Evolutionary conservation across 75 land plant species (phyloP).

Genomic region (Pseudotsuga menziesii): DNA sequence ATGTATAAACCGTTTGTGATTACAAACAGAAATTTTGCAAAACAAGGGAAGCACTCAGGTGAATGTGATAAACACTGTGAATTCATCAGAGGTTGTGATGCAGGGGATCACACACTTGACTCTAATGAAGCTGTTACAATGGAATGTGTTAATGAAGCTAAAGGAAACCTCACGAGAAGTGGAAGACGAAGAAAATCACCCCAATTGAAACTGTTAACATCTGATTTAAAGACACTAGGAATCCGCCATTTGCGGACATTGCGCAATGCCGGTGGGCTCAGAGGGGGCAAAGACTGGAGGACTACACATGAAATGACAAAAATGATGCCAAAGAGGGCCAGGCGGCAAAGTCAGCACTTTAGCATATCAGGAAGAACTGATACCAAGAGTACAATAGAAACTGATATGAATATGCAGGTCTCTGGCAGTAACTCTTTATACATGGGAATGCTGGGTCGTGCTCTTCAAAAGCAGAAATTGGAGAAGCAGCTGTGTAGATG

Average conservation of each 20-base stretch:
- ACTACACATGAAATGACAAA: neutral
- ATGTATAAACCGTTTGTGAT: neutral
- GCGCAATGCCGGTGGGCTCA: slow-evolving; percentile 6
- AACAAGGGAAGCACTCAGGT: neutral
- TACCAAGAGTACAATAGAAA: neutral
- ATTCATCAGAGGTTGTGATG: neutral
- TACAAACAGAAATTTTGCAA: neutral
- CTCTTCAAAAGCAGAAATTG: neutral
- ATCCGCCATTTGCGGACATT: slow-evolving; percentile 1
- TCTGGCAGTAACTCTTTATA: neutral
- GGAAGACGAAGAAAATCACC: neutral
- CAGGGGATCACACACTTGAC: neutral
- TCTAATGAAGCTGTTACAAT: neutral
- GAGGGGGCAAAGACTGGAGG: slow-evolving; percentile 9
- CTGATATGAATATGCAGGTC: neutral
- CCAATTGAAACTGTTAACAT: neutral
- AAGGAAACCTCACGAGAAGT: neutral
- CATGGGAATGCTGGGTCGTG: neutral
- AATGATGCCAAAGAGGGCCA: neutral
- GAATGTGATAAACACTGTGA: neutral
- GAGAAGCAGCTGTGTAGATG: neutral
- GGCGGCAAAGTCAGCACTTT: neutral
- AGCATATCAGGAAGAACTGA: neutral
- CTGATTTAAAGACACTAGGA: slow-evolving; percentile 8
- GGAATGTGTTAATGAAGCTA: neutral